Base-by-base conservation (phyloP, 352 stramenopile genomes). In the Blastocystis sp. region DNA sequence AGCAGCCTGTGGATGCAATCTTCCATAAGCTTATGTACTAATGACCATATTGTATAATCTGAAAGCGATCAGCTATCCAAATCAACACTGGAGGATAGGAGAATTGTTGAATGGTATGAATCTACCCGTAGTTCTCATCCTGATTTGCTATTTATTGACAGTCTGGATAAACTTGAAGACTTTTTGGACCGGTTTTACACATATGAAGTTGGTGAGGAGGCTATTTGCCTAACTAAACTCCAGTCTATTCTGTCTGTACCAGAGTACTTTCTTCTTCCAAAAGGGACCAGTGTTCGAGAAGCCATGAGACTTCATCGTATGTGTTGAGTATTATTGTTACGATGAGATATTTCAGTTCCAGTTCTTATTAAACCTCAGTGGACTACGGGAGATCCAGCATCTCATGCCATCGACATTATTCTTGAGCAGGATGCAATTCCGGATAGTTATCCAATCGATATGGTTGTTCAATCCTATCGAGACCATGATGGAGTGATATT, bases 401-500 rank as follows among this genome's bases (percentile, higher is more conserved):
- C 63, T 19, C 63, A 75, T 11, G n/a, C 29, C 0, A 75, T 75
- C 19, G 63, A 75, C 29, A 54, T 75, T 19, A 19, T 75, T 46
- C 16, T 75, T 21, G 21, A 24, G 9, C 5, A 49, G 5, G 29
- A n/a, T 2, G 27, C 29, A 11, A 32, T 75, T 29, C 63, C 63
- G 19, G 19, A n/a, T n/a, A 11, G 37, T 46, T 75, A 75, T n/a
- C 16, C 16, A 21, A 75, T 75, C 11, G 63, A 75, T 42, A 75
- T 75, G 63, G 63, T 75, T 24, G 39, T 75, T 0, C 63, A 75
- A 19, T 4, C 3, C 7, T 75, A 75, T 19, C 27, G n/a, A 16
- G 19, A 75, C 35, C 63, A 75, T 46, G 52, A 75, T 35, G 63
- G 63, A 9, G 63, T 75, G 63, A 75, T 75, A n/a, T 75, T 56